A percentile compares a stretch with the other conserved stretches of the same genome.
phyloP scores from a whole-genome alignment of 2,329 filamentous ascomycete species.

The Epicoccum nigrum region DNA sequence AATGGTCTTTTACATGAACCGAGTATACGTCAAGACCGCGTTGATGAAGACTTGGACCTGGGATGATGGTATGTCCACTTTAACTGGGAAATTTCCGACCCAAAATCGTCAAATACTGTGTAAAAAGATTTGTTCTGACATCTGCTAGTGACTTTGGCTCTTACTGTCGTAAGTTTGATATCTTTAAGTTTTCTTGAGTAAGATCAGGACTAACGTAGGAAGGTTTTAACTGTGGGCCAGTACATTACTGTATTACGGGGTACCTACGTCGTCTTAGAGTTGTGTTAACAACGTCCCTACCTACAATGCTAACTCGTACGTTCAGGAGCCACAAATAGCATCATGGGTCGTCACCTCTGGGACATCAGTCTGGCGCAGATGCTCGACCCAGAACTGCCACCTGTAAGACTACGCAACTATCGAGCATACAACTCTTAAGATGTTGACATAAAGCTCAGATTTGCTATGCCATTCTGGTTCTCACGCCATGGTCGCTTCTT shows the following conservation, averaged over 20 bases:
- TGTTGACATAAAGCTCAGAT: not conserved
- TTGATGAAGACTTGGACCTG: not conserved
- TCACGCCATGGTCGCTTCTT: not conserved
- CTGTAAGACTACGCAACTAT: not conserved
- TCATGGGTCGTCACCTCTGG: constrained; percentile 7
- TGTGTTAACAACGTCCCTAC: not conserved
- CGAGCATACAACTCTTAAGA: not conserved
- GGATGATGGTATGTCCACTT: not conserved
- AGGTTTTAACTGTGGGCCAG: not conserved
- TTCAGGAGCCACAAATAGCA: not conserved
- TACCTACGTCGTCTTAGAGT: not conserved
- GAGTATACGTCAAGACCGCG: not conserved
- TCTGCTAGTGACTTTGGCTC: not conserved
- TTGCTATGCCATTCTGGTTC: not conserved
- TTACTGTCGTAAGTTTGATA: not conserved
- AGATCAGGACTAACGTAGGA: not conserved
- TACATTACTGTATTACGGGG: not conserved
- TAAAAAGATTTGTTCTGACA: not conserved
- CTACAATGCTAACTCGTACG: not conserved
- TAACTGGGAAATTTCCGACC: not conserved
- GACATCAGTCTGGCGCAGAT: constrained; percentile 1
- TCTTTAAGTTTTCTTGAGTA: not conserved
- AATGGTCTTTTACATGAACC: not conserved
- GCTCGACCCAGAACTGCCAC: not conserved
- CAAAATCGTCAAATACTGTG: not conserved